Base-by-base conservation (phyloP, 108 stramenopile genomes). In the Cyclotella cryptica region DNA sequence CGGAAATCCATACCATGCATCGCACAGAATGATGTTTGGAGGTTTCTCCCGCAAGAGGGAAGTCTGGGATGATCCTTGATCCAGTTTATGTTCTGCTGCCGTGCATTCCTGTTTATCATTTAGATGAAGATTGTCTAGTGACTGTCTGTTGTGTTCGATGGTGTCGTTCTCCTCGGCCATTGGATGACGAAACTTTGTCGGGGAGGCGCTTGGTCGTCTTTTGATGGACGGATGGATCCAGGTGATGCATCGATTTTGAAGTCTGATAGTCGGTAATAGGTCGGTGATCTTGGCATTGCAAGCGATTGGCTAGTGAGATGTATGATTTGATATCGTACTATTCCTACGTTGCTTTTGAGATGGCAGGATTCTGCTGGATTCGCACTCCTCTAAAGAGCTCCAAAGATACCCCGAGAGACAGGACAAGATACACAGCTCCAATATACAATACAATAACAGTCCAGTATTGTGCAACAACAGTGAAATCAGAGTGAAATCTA, bases 1-100 rank as follows among this genome's bases (percentile, higher is more conserved):
- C n/a, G 94, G 94, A 43, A 93, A 87, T 18, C 94, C 94, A 60
- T 92, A 95, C 42, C 89, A 91, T 21, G 88, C 88, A 75, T 95
- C 94, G 42, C 90, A 93, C 40, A 93, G 21, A 13, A 93, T 80
- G 42, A 81, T 65, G 30, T 77, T 65, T 35, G 68, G 51, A 51
- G 51, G n/a, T 63, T 59, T 27, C 40, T 65, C 21, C 39, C 17
- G 5, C 28, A 44, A 69, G 72, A 6, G 71, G 53, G n/a, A 77
- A 51, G 42, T 52, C 29, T 17, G 77, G 44, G 17, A 76, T 41
- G 42, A 85, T 85, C 66, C 60, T 84, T 26, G 55, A 26, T 21
- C 19, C 12, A 26, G 3, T 39, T 2, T 39, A 39, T 29, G 13
- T 39, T 12, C 11, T 14, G 60, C 14, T 35, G 35, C 6, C 35